Percentiles rank a stretch among this genome's conserved stretches.
These are phyloP conservation scores for Termitomyces sp. DNA, from an alignment of 1,284 basidiomycete genomes.

Conservation along the genomic window DNA sequence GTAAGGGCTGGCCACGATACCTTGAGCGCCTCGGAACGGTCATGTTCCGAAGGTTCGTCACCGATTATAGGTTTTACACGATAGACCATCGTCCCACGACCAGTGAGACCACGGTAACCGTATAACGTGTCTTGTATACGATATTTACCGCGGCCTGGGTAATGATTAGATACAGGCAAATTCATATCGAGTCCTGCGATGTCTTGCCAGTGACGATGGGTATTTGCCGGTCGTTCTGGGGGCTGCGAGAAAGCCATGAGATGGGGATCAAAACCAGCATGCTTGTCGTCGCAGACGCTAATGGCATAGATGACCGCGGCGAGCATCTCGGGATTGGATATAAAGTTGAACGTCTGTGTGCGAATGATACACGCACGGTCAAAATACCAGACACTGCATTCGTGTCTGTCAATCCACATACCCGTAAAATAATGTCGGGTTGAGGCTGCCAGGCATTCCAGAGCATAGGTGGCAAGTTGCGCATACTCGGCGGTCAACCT, in stretches of 20 bases:
- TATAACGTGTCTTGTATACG: slow-evolving; percentile 4
- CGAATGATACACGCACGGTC: slow-evolving; percentile 5
- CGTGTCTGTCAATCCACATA: neutral
- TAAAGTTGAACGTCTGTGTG: neutral
- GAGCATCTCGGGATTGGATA: neutral
- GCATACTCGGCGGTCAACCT: too few species aligned
- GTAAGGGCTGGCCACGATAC: slow-evolving; percentile 7
- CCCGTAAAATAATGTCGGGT: too few species aligned
- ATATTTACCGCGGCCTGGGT: neutral
- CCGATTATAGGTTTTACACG: neutral
- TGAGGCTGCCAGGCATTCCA: too few species aligned
- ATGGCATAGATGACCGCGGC: slow-evolving; percentile 3
- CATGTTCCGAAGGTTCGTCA: neutral
- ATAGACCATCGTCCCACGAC: slow-evolving; percentile 16
- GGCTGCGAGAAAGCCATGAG: neutral
- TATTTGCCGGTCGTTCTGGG: neutral
- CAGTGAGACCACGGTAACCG: slow-evolving; percentile 10
- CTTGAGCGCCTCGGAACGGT: slow-evolving; percentile 3
- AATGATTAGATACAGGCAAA: neutral
- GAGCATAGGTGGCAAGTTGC: too few species aligned
- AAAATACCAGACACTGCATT: slow-evolving; percentile 1
- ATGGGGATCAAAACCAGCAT: slow-evolving; percentile 9
- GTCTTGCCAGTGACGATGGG: slow-evolving; percentile 1
- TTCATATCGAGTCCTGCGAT: neutral
- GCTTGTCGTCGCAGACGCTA: slow-evolving; percentile 1